These are phyloP conservation scores for Coemansia biformis DNA, from an alignment of 192 early-diverging fungal genomes.

Conservation along the genomic window DNA sequence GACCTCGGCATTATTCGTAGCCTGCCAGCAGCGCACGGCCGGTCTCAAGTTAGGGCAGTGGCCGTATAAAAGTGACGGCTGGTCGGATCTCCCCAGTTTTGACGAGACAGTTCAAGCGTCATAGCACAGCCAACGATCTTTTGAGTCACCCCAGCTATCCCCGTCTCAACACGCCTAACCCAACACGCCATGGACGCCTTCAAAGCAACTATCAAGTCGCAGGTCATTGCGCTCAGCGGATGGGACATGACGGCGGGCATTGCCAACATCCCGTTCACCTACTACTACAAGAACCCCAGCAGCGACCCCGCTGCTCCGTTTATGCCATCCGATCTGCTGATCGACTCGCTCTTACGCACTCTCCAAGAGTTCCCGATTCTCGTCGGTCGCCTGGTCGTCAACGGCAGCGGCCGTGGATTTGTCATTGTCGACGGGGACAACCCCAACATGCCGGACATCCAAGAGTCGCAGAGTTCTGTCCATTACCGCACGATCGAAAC, in stretches of 20 bases:
- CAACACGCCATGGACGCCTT: conserved; percentile 13
- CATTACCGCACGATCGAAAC: conserved; percentile 12
- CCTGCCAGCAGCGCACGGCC: too few relatives aligned
- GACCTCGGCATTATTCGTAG: too few relatives aligned
- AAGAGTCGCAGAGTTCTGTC: conserved; percentile 21
- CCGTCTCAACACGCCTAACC: too few relatives aligned
- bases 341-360: conserved; percentile 18
- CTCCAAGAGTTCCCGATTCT: conserved; percentile 33
- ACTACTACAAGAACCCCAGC: conserved; percentile 20
- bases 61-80: too few relatives aligned
- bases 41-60: too few relatives aligned
- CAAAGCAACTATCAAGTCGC: conserved; percentile 9
- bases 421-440: conserved; percentile 23
- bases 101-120: too few relatives aligned
- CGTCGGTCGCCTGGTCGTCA: conserved; percentile 13
- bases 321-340: conserved; percentile 28
- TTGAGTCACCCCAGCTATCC: too few relatives aligned
- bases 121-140: too few relatives aligned
- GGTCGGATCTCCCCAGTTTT: too few relatives aligned
- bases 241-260: conserved; percentile 30
- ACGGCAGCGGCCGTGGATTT: conserved; percentile 4
- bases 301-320: conserved; percentile 2
- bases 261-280: conserved; percentile 37
- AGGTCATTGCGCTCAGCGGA: conserved; percentile 25
- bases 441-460: conserved; percentile 44